Evolutionary conservation across 2,329 filamentous ascomycete genomes (phyloP).

Genomic region (Macrophomina pseudophaseolina): DNA sequence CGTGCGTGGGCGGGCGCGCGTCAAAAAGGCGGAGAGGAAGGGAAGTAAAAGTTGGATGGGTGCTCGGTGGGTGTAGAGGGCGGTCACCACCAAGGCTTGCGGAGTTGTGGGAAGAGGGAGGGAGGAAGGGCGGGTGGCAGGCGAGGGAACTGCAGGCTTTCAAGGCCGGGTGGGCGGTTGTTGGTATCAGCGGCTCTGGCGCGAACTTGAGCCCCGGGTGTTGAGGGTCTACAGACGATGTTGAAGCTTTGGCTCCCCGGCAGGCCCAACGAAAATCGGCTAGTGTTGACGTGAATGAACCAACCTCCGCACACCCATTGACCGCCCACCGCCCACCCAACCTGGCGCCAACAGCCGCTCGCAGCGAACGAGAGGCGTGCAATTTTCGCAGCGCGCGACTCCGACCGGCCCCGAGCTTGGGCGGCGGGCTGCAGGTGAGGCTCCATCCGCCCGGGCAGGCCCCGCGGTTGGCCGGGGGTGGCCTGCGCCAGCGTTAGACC

Average conservation of each 20-base stretch:
- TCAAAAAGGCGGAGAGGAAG: constrained; percentile 26
- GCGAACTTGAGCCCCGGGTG: constrained; percentile 13
- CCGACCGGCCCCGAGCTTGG: constrained; percentile 10
- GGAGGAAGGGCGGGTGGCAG: constrained; percentile 26
- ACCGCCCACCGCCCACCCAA: constrained; percentile 12
- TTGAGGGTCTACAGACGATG: constrained; percentile 21
- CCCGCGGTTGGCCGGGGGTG: constrained; percentile 16
- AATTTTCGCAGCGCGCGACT: constrained; percentile 18
- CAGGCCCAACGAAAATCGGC: constrained; percentile 28
- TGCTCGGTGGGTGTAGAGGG: constrained; percentile 29
- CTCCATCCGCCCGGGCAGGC: constrained; percentile 19
- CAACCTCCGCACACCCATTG: constrained; percentile 4
- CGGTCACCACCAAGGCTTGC: constrained; percentile 29
- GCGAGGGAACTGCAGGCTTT: background rate
- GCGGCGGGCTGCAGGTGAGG: constrained; percentile 5
- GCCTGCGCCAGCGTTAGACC: constrained; percentile 19
- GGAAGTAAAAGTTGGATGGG: background rate
- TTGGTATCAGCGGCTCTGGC: constrained; percentile 15
- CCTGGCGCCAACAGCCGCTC: background rate
- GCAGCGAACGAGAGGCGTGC: constrained; percentile 12
- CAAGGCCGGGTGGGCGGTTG: constrained; percentile 12
- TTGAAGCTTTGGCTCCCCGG: constrained; percentile 25
- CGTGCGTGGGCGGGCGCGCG: constrained; percentile 32
- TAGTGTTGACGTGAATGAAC: constrained; percentile 25
- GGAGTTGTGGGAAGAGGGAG: constrained; percentile 29